Conservation (phyloP, 2,329 filamentous ascomycete genomes). For the Xylariaceae sp. region DNA sequence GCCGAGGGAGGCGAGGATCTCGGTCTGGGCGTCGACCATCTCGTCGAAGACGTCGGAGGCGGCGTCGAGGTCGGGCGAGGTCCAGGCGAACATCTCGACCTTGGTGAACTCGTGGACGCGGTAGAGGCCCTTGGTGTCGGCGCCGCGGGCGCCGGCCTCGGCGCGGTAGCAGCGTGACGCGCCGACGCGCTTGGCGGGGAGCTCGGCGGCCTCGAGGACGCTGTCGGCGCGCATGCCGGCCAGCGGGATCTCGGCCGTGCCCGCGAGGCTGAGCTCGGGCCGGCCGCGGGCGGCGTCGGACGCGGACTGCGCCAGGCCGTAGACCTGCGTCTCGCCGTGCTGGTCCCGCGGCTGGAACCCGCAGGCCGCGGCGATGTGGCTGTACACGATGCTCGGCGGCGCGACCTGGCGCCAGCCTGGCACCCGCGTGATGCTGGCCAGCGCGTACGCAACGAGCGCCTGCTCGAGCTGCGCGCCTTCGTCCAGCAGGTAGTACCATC, state of each 20-base stretch:
- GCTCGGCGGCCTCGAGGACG: constrained; percentile 65
- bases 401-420: constrained; percentile 78
- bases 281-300: constrained; percentile 66
- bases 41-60: constrained; percentile 75
- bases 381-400: constrained; percentile 90
- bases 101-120: constrained; percentile 99
- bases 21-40: constrained; percentile 84
- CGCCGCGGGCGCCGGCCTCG: constrained; percentile 88
- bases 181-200: constrained; percentile 82
- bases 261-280: constrained; percentile 77
- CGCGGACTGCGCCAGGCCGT: constrained; percentile 72
- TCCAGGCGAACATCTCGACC: constrained; percentile 97
- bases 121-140: constrained; percentile 92
- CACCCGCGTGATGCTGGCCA: constrained; percentile 66
- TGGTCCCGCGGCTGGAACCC: constrained; percentile 94
- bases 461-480: constrained; percentile 94
- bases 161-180: constrained; percentile 93
- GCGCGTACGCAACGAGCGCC: constrained; percentile 85
- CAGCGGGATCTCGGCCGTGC: constrained; percentile 92
- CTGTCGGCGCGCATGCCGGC: constrained; percentile 86
- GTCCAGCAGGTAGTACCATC: constrained; percentile 96
- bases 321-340: constrained; percentile 91
- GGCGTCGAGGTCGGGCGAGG: constrained; percentile 58
- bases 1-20: constrained; percentile 77
- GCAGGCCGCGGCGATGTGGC: constrained; percentile 86